These are phyloP conservation scores for Amniculicola lignicola DNA, from an alignment of 495 filamentous ascomycete genomes.

Conservation along the genomic window DNA sequence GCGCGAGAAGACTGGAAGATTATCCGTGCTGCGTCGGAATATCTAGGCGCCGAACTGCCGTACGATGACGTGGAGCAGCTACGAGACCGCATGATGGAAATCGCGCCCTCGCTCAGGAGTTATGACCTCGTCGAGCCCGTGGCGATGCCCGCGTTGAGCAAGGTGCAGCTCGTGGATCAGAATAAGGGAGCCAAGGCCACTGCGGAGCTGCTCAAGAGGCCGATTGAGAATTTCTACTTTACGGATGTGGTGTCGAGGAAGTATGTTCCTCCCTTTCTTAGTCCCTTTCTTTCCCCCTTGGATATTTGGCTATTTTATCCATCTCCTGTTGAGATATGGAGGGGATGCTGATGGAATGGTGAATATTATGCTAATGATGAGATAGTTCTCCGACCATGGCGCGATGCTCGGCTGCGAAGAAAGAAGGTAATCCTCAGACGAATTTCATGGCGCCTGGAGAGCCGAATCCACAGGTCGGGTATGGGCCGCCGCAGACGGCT, in stretches of 20 bases:
- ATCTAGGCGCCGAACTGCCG: constrained; percentile 78
- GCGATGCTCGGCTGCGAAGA: constrained; percentile 83
- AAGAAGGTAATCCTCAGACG: constrained; percentile 62
- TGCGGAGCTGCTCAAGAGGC: constrained; percentile 68
- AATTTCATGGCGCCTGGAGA: constrained; percentile 83
- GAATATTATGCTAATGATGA: constrained; percentile 37
- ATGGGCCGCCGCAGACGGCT: constrained; percentile 14
- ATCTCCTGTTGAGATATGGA: too few species aligned
- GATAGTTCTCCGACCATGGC: constrained; percentile 93
- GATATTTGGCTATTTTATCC: too few species aligned
- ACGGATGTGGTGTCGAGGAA: constrained; percentile 94
- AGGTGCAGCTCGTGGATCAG: constrained; percentile 89
- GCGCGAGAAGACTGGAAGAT: constrained; percentile 98
- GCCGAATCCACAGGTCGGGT: constrained; percentile 34
- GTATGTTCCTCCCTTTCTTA: constrained; percentile 49
- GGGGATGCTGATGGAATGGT: too few species aligned
- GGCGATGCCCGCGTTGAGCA: constrained; percentile 67
- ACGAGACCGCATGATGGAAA: constrained; percentile 90
- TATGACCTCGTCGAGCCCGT: constrained; percentile 89
- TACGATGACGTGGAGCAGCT: constrained; percentile 89
- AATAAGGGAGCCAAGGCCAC: constrained; percentile 78
- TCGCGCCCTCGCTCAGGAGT: constrained; percentile 78
- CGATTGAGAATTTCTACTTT: constrained; percentile 94
- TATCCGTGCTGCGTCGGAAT: constrained; percentile 84
- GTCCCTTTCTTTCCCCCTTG: too few species aligned